phyloP scores from a whole-genome alignment of 164 flowering plant genomes.

The Vitis cinerea region DNA sequence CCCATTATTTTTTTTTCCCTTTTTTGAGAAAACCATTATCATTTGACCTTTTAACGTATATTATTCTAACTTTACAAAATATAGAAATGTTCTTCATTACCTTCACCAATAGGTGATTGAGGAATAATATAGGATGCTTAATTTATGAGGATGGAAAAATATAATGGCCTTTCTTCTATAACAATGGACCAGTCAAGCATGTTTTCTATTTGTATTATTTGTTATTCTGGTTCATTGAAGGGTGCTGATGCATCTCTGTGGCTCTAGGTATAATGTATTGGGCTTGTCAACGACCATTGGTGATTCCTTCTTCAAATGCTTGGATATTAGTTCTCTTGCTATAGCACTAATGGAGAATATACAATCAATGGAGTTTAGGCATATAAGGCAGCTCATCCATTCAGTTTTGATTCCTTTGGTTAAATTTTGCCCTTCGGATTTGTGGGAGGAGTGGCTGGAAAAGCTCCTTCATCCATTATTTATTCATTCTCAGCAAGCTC shows the following conservation, averaged over 20 bases:
- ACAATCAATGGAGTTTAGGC: conserved; percentile 93
- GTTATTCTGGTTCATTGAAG: conserved; percentile 1
- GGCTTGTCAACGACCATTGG: conserved; percentile 85
- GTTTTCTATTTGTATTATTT: neutral
- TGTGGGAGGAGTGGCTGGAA: conserved; percentile 83
- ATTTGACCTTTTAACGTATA: no score
- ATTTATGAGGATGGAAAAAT: neutral
- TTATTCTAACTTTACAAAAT: no score
- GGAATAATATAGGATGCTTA: no score
- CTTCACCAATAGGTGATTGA: no score
- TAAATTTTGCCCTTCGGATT: conserved; percentile 70
- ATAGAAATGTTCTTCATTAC: no score
- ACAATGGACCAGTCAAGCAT: neutral
- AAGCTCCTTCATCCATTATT: conserved; percentile 76
- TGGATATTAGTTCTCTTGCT: conserved; percentile 52
- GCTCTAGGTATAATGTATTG: conserved; percentile 77
- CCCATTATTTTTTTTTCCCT: no score
- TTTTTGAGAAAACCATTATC: no score
- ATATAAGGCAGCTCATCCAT: conserved; percentile 84
- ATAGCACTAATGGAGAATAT: conserved; percentile 79
- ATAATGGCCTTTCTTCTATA: neutral
- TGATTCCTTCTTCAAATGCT: conserved; percentile 67
- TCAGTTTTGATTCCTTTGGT: conserved; percentile 62
- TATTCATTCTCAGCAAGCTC: conserved; percentile 63
- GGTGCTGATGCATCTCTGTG: conserved; percentile 9